These are phyloP conservation scores for Hyaloscypha bicolor DNA, from an alignment of 495 filamentous ascomycete species.

Conservation along the genomic window DNA sequence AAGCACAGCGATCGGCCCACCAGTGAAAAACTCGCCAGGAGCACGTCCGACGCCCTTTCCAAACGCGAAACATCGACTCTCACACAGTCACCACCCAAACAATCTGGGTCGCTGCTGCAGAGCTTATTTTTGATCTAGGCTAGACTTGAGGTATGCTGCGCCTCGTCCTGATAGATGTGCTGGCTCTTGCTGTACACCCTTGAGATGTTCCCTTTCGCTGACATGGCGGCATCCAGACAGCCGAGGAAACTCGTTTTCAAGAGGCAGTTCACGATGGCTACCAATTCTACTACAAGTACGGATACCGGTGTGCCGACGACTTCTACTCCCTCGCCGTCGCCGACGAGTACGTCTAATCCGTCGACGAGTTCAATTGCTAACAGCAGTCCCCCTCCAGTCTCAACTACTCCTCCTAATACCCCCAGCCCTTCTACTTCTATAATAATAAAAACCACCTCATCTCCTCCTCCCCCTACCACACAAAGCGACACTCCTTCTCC, in stretches of 20 bases:
- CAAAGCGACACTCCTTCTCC: slow-evolving; percentile 27
- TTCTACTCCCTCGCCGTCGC: slow-evolving; percentile 14
- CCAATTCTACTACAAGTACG: slow-evolving; percentile 43
- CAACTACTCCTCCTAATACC: slow-evolving; percentile 18
- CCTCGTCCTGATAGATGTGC: slow-evolving; percentile 3
- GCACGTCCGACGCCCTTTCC: slow-evolving; percentile 24
- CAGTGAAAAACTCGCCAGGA: background rate
- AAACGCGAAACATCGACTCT: slow-evolving; percentile 17
- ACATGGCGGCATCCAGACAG: slow-evolving; percentile 43
- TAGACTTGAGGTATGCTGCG: background rate
- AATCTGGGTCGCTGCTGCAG: background rate
- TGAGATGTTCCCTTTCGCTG: slow-evolving; percentile 33
- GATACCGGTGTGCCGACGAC: slow-evolving; percentile 20
- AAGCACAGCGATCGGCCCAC: background rate
- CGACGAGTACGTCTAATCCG: slow-evolving; percentile 13
- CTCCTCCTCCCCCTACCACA: slow-evolving; percentile 30
- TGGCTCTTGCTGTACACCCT: background rate
- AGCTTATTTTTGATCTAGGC: background rate
- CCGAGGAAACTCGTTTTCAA: slow-evolving; percentile 36
- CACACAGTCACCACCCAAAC: background rate
- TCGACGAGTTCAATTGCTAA: slow-evolving; percentile 28
- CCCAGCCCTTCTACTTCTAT: slow-evolving; percentile 24
- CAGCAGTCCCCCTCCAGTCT: slow-evolving; percentile 25
- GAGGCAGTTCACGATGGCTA: slow-evolving; percentile 46
- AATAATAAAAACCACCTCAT: slow-evolving; percentile 16